A percentile compares a stretch with the other conserved stretches of the same genome.
These are phyloP conservation scores for Candida nemodendra DNA, from an alignment of 805 yeast genomes.

Conservation along the genomic window DNA sequence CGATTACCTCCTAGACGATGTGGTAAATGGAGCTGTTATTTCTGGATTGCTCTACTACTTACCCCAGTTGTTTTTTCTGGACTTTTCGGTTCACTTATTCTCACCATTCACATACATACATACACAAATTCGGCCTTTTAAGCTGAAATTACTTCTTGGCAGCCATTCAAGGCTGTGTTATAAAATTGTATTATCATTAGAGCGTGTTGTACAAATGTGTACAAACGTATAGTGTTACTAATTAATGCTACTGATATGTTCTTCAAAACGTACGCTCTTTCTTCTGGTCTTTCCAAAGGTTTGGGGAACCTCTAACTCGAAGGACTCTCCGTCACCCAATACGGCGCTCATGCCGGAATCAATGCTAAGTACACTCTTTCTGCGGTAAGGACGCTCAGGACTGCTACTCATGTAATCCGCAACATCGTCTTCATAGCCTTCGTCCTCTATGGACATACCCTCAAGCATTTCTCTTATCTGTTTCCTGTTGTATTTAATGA, in stretches of 20 bases:
- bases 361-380: constrained; percentile 2
- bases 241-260: constrained; percentile 10
- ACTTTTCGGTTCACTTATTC: no score
- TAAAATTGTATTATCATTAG: no score
- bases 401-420: constrained; percentile 6
- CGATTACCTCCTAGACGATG: no score
- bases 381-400: neutral
- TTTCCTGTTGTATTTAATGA: constrained; percentile 32
- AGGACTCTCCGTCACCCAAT: constrained; percentile 3
- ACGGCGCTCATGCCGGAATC: neutral
- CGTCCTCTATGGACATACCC: constrained; percentile 20
- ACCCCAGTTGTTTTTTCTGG: no score
- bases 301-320: constrained; percentile 25
- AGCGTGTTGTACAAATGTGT: no score
- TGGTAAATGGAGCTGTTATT: no score
- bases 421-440: constrained; percentile 13
- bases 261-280: constrained; percentile 33
- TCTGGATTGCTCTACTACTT: no score
- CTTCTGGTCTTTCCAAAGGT: constrained; percentile 25
- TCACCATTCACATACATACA: no score
- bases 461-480: constrained; percentile 34
- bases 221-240: no score
- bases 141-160: no score
- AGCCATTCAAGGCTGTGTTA: no score
- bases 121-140: no score